Conservation (phyloP, 306 rosid species). For the Castanea mollissima region DNA sequence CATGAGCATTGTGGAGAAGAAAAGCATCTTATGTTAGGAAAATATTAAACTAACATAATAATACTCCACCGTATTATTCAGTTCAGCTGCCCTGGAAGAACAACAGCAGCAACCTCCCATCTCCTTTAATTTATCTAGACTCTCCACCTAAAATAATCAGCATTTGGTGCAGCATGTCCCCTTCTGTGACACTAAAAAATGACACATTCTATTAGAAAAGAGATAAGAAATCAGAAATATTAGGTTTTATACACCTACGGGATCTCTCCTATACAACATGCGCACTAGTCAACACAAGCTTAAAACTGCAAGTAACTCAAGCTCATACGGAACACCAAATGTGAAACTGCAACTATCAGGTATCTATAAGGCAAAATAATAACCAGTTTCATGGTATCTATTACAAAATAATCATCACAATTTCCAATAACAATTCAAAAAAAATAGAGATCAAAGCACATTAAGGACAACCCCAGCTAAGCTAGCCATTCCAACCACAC, state of each 20-base stretch:
- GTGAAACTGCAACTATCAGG: neutral
- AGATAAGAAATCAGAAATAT: neutral
- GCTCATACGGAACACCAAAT: neutral
- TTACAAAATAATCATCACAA: neutral
- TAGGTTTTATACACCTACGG: neutral
- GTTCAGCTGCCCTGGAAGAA: slow-evolving; percentile 53
- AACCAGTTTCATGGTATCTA: neutral
- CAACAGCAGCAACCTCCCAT: slow-evolving; percentile 98
- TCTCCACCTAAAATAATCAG: slow-evolving; percentile 24
- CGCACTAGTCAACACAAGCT: neutral
- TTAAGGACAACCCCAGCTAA: neutral
- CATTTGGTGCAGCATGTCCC: slow-evolving; percentile 40
- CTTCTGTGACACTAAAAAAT: slow-evolving; percentile 29
- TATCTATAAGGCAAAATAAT: neutral
- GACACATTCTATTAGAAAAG: slow-evolving; percentile 17
- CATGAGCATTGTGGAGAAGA: too few species aligned
- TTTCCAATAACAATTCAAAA: neutral
- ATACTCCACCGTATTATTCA: slow-evolving; percentile 48
- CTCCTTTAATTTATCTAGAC: slow-evolving; percentile 37
- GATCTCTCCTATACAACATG: neutral
- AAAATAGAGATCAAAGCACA: neutral
- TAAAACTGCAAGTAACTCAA: neutral
- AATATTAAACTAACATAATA: slow-evolving; percentile 53
- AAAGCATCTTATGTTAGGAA: slow-evolving; percentile 2
- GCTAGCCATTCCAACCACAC: neutral